Conservation (phyloP, 305 asterid genomes). For the Andrographis paniculata region DNA sequence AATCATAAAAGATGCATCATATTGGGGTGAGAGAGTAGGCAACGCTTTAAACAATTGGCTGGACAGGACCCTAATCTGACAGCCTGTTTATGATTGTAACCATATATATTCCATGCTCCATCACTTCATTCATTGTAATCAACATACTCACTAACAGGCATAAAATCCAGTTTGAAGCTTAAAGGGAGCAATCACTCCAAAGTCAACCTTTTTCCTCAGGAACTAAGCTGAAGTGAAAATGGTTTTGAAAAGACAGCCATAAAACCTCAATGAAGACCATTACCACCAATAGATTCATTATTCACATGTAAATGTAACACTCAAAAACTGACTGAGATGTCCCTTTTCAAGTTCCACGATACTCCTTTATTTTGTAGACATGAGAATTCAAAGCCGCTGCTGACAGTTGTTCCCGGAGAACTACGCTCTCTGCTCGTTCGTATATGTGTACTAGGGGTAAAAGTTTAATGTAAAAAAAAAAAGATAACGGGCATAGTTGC, state of each 20-base stretch:
- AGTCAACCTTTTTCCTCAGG: constrained; percentile 66
- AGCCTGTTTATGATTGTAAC: no score
- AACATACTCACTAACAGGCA: no score
- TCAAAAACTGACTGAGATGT: constrained; percentile 51
- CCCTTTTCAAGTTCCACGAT: constrained; percentile 49
- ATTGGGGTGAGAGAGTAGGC: no score
- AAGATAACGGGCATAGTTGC: not conserved
- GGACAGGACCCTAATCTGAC: no score
- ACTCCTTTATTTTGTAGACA: constrained; percentile 45
- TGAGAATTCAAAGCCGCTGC: constrained; percentile 50
- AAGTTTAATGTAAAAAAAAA: constrained; percentile 25
- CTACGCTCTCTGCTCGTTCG: constrained; percentile 86
- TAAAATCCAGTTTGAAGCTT: no score
- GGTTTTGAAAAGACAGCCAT: constrained; percentile 19
- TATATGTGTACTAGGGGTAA: constrained; percentile 94
- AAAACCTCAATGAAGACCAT: constrained; percentile 9
- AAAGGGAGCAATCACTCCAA: constrained; percentile 66
- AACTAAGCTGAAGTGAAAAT: constrained; percentile 79
- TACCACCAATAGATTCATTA: constrained; percentile 10
- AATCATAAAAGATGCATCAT: no score
- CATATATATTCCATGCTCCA: no score
- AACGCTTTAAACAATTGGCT: no score
- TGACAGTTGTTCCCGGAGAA: constrained; percentile 52
- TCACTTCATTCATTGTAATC: no score
- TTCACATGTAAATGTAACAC: no score